These are phyloP conservation scores for Colletotrichum sp. DNA, from an alignment of 2,329 filamentous ascomycete genomes.

Conservation along the genomic window DNA sequence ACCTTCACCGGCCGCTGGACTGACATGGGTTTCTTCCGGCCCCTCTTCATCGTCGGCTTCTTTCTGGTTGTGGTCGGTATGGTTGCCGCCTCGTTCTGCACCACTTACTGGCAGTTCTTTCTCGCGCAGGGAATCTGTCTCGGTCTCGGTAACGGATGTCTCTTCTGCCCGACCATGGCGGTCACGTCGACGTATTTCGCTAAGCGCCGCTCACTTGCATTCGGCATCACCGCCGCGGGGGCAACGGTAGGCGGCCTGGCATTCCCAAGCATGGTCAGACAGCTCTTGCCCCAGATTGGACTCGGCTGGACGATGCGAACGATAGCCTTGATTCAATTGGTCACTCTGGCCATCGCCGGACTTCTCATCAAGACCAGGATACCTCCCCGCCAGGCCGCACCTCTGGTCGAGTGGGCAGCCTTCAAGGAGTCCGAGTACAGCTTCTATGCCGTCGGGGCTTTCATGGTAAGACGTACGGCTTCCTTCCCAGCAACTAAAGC, in stretches of 20 bases:
- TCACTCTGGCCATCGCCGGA: slow-evolving; percentile 40
- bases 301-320: slow-evolving; percentile 65
- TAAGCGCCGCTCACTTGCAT: slow-evolving; percentile 59
- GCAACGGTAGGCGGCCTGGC: slow-evolving; percentile 61
- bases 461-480: slow-evolving; percentile 25
- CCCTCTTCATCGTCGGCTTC: slow-evolving; percentile 44
- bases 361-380: slow-evolving; percentile 46
- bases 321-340: slow-evolving; percentile 64
- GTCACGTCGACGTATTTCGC: slow-evolving; percentile 72
- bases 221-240: slow-evolving; percentile 67
- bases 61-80: slow-evolving; percentile 49
- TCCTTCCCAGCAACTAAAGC: background rate
- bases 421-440: slow-evolving; percentile 52
- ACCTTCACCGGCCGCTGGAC: slow-evolving; percentile 57
- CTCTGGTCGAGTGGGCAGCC: slow-evolving; percentile 48
- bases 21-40: slow-evolving; percentile 58
- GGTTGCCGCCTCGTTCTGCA: slow-evolving; percentile 49
- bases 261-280: slow-evolving; percentile 62
- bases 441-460: slow-evolving; percentile 39
- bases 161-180: slow-evolving; percentile 70
- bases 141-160: slow-evolving; percentile 63
- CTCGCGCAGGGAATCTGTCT: slow-evolving; percentile 59
- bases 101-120: slow-evolving; percentile 60
- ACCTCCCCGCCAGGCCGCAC: slow-evolving; percentile 42
- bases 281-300: slow-evolving; percentile 59